These are phyloP conservation scores for Phytophthora lateralis DNA, from an alignment of 352 stramenopile genomes.

Conservation along the genomic window DNA sequence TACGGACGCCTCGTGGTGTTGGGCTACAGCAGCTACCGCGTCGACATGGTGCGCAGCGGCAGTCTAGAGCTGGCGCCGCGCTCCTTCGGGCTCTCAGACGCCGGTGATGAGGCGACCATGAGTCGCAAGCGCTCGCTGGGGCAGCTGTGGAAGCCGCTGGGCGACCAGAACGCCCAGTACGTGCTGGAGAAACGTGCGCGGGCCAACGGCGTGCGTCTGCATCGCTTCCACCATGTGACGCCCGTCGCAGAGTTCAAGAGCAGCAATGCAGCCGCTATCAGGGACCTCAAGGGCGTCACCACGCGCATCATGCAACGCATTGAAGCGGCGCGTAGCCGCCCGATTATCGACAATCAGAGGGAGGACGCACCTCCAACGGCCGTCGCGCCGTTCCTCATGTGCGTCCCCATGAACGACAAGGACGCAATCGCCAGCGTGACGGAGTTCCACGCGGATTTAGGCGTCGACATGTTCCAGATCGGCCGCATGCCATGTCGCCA, in stretches of 20 bases:
- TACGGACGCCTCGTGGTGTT: slow-evolving; percentile 86
- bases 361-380: slow-evolving; percentile 1
- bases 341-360: slow-evolving; percentile 14
- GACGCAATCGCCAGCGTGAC: slow-evolving; percentile 62
- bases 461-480: slow-evolving; percentile 82
- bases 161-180: slow-evolving; percentile 77
- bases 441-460: slow-evolving; percentile 58
- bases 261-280: slow-evolving; percentile 15
- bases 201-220: slow-evolving; percentile 60
- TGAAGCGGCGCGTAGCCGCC: slow-evolving; percentile 26
- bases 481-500: slow-evolving; percentile 74
- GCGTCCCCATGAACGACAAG: slow-evolving; percentile 72
- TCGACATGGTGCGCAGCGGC: slow-evolving; percentile 48
- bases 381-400: slow-evolving; percentile 52
- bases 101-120: slow-evolving; percentile 11
- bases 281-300: slow-evolving; percentile 54
- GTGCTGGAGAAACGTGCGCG: slow-evolving; percentile 47
- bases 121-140: slow-evolving; percentile 52
- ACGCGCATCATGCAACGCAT: slow-evolving; percentile 64
- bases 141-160: slow-evolving; percentile 74
- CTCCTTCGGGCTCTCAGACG: slow-evolving; percentile 48
- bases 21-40: slow-evolving; percentile 86
- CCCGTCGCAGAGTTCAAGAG: slow-evolving; percentile 10
- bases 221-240: slow-evolving; percentile 67
- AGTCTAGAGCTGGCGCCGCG: slow-evolving; percentile 15